A percentile compares a stretch with the other conserved stretches of the same genome.
These are phyloP conservation scores for Cunninghamia lanceolata DNA, from an alignment of 75 land plant species.

Conservation along the genomic window DNA sequence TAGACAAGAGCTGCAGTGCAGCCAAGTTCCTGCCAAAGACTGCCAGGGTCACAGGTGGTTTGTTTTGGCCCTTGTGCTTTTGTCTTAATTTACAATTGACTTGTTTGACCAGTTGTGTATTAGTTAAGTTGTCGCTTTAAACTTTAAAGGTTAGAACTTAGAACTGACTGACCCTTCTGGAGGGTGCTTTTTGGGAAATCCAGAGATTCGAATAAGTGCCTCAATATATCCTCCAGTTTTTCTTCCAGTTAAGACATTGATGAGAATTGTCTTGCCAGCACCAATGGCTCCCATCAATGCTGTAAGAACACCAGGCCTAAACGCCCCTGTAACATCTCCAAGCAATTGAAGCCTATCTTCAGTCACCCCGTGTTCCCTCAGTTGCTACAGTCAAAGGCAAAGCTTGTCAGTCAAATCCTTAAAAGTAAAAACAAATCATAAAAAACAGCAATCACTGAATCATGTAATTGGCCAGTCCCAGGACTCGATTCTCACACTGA, in stretches of 20 bases:
- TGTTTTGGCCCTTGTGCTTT: no score
- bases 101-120: no score
- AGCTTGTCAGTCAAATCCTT: neutral
- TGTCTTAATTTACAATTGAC: no score
- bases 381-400: constrained; percentile 43
- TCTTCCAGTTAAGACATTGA: constrained; percentile 85
- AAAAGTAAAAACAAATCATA: neutral
- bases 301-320: constrained; percentile 76
- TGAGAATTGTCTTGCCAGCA: constrained; percentile 86
- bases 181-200: constrained; percentile 62
- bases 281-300: constrained; percentile 90
- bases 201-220: constrained; percentile 74
- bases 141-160: no score
- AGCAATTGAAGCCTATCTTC: constrained; percentile 71
- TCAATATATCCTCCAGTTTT: constrained; percentile 87
- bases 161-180: no score
- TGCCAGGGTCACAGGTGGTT: no score
- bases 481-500: constrained; percentile 26
- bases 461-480: neutral
- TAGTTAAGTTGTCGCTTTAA: no score
- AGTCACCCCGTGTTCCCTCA: constrained; percentile 72
- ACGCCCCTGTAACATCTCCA: constrained; percentile 57
- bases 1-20: no score
- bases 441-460: neutral
- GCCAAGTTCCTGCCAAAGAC: no score